These are phyloP conservation scores for Ustilago curta DNA, from an alignment of 1,284 basidiomycete species.

Conservation along the genomic window DNA sequence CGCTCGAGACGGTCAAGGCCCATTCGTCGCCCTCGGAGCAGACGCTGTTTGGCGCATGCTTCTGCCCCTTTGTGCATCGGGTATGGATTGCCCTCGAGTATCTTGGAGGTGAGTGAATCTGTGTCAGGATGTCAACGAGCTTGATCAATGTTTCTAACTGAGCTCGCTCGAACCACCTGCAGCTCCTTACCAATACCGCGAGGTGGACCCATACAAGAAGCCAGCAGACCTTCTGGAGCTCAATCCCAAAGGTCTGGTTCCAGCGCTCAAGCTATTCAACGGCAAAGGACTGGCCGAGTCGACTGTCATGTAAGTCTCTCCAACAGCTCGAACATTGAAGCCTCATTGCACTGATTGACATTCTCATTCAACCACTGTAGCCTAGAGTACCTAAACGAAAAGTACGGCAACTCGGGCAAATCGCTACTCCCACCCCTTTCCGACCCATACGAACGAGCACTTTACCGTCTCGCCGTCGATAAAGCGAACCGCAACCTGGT, in stretches of 20 bases:
- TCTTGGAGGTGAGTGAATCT: conserved; percentile 28
- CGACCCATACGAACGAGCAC: conserved; percentile 78
- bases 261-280: conserved; percentile 74
- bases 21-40: conserved; percentile 71
- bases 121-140: too few relatives aligned
- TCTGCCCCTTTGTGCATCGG: conserved; percentile 79
- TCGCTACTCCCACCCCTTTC: conserved; percentile 74
- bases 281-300: conserved; percentile 55
- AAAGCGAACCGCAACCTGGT: conserved; percentile 77
- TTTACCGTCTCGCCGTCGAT: conserved; percentile 78
- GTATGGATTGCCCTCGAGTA: conserved; percentile 78
- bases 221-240: conserved; percentile 80
- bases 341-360: neutral
- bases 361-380: conserved; percentile 75
- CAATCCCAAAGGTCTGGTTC: conserved; percentile 83
- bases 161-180: neutral
- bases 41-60: conserved; percentile 77
- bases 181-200: conserved; percentile 71
- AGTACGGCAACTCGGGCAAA: conserved; percentile 69
- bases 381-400: conserved; percentile 81
- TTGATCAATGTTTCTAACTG: conserved; percentile 36
- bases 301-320: conserved; percentile 53
- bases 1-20: conserved; percentile 74
- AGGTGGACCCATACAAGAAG: conserved; percentile 85
- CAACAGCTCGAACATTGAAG: neutral